Evolutionary conservation across 768 basidiomycete species (phyloP).

Genomic region (Infundibulicybe gibba): DNA sequence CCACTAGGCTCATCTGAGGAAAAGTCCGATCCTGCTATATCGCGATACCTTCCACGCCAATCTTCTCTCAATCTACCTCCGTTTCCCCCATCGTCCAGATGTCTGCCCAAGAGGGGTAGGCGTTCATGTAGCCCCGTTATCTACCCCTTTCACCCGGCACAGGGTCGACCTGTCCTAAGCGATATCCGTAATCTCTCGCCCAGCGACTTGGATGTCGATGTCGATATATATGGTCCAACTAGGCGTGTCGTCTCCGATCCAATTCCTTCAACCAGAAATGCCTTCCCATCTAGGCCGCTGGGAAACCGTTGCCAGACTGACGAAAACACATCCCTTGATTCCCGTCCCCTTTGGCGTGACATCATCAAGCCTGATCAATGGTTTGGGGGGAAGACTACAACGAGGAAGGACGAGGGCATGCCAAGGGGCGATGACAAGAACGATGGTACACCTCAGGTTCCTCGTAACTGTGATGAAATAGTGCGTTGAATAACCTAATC

Average conservation of each 20-base stretch:
- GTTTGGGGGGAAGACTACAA: background rate
- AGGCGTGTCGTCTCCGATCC: conserved; percentile 31
- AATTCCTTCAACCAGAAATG: background rate
- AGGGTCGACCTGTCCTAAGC: conserved; percentile 3
- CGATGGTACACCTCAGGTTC: too few relatives aligned
- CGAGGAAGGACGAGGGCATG: background rate
- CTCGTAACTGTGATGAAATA: too few relatives aligned
- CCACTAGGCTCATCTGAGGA: background rate
- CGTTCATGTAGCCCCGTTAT: conserved; percentile 1
- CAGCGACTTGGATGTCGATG: conserved; percentile 13
- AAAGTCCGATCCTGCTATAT: conserved; percentile 6
- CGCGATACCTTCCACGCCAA: too few relatives aligned
- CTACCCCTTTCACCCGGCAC: conserved; percentile 5
- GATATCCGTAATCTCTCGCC: conserved; percentile 18
- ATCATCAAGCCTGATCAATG: too few relatives aligned
- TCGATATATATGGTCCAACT: conserved; percentile 3
- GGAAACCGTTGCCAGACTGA: background rate
- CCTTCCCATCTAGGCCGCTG: background rate
- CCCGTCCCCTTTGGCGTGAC: too few relatives aligned
- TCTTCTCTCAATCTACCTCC: too few relatives aligned
- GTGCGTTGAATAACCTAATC: too few relatives aligned
- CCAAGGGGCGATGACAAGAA: background rate
- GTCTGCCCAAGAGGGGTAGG: background rate
- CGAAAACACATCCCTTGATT: too few relatives aligned
- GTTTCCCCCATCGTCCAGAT: too few relatives aligned